phyloP scores from a whole-genome alignment of 495 filamentous ascomycete genomes.

The Endocarpon pusillum region DNA sequence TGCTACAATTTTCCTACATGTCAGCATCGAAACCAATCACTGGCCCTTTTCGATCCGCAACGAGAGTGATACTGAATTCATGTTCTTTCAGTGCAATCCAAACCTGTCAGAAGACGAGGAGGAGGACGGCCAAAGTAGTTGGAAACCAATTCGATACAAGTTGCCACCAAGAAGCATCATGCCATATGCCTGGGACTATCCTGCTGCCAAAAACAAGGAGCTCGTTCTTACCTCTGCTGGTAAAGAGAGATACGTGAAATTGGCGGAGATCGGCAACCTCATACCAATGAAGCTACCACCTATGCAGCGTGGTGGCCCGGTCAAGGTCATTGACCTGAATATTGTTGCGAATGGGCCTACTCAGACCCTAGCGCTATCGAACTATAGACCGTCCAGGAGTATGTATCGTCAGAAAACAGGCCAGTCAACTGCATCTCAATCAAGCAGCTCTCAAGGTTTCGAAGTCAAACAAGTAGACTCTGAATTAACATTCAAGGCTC shows the following conservation, averaged over 20 bases:
- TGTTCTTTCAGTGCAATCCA: conserved; percentile 76
- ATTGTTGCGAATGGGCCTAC: conserved; percentile 89
- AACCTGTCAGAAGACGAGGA: conserved; percentile 67
- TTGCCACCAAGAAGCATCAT: conserved; percentile 90
- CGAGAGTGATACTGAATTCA: conserved; percentile 89
- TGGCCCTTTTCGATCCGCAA: conserved; percentile 99
- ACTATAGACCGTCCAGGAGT: conserved; percentile 85
- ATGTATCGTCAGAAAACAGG: conserved; percentile 70
- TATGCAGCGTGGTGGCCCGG: conserved; percentile 32
- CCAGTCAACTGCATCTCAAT: conserved; percentile 31
- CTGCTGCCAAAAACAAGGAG: conserved; percentile 89
- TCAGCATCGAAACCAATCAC: conserved; percentile 76
- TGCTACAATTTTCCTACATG: conserved; percentile 80
- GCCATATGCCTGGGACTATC: conserved; percentile 99
- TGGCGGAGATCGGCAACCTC: conserved; percentile 90
- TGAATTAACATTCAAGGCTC: conserved; percentile 71
- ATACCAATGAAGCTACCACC: conserved; percentile 72
- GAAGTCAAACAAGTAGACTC: conserved; percentile 86
- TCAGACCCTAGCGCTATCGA: conserved; percentile 85
- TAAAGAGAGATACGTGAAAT: conserved; percentile 75
- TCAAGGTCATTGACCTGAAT: conserved; percentile 87
- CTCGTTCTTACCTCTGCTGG: conserved; percentile 62
- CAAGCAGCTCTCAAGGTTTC: conserved; percentile 51
- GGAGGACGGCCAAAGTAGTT: conserved; percentile 60
- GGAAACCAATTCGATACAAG: conserved; percentile 83